phyloP scores from a whole-genome alignment of 2,329 filamentous ascomycete species.

The Diaporthe ampelina region DNA sequence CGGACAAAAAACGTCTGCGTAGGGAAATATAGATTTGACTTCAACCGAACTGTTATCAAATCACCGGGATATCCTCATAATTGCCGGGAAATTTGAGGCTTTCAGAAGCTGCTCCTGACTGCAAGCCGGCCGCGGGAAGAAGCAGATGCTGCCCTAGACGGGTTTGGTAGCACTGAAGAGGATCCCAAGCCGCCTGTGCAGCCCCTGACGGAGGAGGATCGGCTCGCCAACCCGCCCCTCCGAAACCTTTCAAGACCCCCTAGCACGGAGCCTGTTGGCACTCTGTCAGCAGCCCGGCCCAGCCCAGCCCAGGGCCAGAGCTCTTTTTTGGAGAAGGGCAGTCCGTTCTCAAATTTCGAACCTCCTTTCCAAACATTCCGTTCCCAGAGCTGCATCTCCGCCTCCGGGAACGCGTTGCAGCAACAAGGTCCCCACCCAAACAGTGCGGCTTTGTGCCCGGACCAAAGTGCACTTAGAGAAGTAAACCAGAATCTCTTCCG shows the following conservation, averaged over 20 bases:
- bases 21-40: background rate
- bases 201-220: conserved; percentile 34
- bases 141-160: conserved; percentile 13
- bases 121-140: background rate
- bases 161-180: conserved; percentile 35
- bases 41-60: background rate
- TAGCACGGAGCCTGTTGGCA: conserved; percentile 27
- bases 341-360: conserved; percentile 35
- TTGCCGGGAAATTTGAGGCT: background rate
- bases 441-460: conserved; percentile 32
- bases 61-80: background rate
- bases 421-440: conserved; percentile 30
- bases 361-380: conserved; percentile 37
- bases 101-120: background rate
- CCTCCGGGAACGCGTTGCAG: conserved; percentile 37
- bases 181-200: conserved; percentile 28
- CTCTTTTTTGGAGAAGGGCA: conserved; percentile 12
- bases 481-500: background rate
- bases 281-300: conserved; percentile 32
- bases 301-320: conserved; percentile 23
- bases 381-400: conserved; percentile 35
- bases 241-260: conserved; percentile 34
- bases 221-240: conserved; percentile 36
- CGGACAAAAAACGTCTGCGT: background rate
- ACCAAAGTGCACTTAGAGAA: conserved; percentile 20